A percentile compares a stretch with the other conserved stretches of the same genome.
Conservation (phyloP, 768 basidiomycete species). For the Hygrophoropsis aurantiaca region DNA sequence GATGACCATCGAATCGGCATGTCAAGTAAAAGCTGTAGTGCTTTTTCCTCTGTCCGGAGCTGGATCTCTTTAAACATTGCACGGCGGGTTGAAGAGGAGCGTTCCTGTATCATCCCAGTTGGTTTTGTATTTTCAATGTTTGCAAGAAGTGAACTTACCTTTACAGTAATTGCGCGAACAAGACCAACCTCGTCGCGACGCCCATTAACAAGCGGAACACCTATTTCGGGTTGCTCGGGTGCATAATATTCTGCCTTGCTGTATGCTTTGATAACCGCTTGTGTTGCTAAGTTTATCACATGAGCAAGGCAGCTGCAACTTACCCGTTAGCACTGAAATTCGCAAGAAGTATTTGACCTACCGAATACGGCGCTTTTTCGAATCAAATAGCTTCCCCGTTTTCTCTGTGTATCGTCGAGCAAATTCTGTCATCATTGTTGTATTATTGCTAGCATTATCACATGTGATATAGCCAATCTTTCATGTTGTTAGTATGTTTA, state of each 20-base stretch:
- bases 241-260: slow-evolving; percentile 25
- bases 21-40: slow-evolving; percentile 21
- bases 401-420: background rate
- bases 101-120: no score
- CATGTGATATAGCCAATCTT: slow-evolving; percentile 37
- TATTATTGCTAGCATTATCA: slow-evolving; percentile 39
- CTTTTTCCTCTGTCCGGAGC: no score
- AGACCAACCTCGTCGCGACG: slow-evolving; percentile 23
- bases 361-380: slow-evolving; percentile 4
- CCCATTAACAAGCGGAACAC: no score
- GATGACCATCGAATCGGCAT: slow-evolving; percentile 34
- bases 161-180: slow-evolving; percentile 22
- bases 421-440: slow-evolving; percentile 33
- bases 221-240: slow-evolving; percentile 10
- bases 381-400: background rate
- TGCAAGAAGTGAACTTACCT: slow-evolving; percentile 17
- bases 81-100: slow-evolving; percentile 13
- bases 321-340: no score
- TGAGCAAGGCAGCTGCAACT: slow-evolving; percentile 30
- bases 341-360: slow-evolving; percentile 1
- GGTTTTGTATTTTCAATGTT: no score
- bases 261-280: slow-evolving; percentile 23
- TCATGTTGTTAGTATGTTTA: background rate
- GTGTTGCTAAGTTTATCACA: slow-evolving; percentile 33
- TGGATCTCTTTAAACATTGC: slow-evolving; percentile 24